Conservation (phyloP, 371 early-diverging fungal species). For the Mortierella sp. region DNA sequence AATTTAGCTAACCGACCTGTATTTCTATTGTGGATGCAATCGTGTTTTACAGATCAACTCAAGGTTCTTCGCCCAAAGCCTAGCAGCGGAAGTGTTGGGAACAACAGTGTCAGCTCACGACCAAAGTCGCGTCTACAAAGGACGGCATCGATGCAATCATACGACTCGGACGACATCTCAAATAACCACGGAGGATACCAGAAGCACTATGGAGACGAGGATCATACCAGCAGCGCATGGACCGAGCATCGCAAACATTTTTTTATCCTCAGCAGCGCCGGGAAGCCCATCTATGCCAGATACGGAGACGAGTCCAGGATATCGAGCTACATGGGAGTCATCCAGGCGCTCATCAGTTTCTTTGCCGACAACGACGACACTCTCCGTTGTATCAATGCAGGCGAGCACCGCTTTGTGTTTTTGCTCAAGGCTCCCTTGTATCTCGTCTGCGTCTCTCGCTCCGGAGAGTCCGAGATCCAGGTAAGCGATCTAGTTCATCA, state of each 20-base stretch:
- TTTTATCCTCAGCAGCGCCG: conserved; percentile 88
- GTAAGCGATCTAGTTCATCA: conserved; percentile 62
- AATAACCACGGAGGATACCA: conserved; percentile 55
- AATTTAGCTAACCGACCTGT: neutral
- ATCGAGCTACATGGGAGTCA: conserved; percentile 91
- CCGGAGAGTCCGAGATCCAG: conserved; percentile 87
- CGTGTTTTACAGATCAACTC: conserved; percentile 29
- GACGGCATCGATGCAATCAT: conserved; percentile 30
- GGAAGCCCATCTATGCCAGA: conserved; percentile 91
- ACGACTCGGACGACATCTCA: conserved; percentile 57
- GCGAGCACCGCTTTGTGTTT: conserved; percentile 88
- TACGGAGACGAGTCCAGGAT: conserved; percentile 93
- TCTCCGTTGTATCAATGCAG: conserved; percentile 83
- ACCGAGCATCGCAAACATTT: conserved; percentile 81
- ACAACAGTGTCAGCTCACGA: conserved; percentile 13
- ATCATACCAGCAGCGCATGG: conserved; percentile 65
- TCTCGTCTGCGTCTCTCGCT: conserved; percentile 84
- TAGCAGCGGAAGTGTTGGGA: conserved; percentile 2
- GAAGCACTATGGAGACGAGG: conserved; percentile 52
- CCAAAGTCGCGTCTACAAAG: conserved; percentile 30
- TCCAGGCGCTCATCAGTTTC: conserved; percentile 93
- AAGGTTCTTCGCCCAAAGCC: conserved; percentile 38
- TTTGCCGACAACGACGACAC: conserved; percentile 88
- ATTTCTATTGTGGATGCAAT: neutral
- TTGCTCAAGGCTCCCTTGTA: conserved; percentile 86